Percentiles rank a stretch among this genome's conserved stretches.
These are phyloP conservation scores for Plantago ovata DNA, from an alignment of 257 asterid genomes.

Conservation along the genomic window DNA sequence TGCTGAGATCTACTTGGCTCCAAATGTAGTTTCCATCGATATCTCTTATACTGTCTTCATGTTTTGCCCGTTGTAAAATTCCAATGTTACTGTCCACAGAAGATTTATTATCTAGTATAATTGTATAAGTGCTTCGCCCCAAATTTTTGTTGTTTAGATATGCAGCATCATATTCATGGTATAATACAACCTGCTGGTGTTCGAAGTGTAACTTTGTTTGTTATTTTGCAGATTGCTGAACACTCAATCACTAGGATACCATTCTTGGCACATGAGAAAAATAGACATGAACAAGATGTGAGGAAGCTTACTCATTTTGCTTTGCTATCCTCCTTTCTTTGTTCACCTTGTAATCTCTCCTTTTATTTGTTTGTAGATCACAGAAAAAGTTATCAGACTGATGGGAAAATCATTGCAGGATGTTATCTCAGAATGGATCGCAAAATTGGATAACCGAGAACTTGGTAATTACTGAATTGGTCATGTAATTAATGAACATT, in stretches of 20 bases:
- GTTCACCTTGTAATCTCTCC: neutral
- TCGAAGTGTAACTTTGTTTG: neutral
- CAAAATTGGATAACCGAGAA: constrained; percentile 61
- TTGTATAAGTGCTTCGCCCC: constrained; percentile 6
- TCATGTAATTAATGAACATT: no score
- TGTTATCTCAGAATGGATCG: constrained; percentile 74
- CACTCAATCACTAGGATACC: constrained; percentile 66
- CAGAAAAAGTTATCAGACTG: constrained; percentile 74
- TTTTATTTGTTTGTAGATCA: constrained; percentile 46
- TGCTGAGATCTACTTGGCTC: no score
- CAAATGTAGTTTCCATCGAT: no score
- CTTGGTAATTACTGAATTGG: constrained; percentile 68
- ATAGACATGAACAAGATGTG: constrained; percentile 89
- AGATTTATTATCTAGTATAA: no score
- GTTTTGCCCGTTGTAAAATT: no score
- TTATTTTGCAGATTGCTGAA: constrained; percentile 54
- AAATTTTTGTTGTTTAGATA: neutral
- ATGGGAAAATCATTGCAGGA: constrained; percentile 79
- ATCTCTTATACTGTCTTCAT: no score
- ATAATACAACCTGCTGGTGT: neutral
- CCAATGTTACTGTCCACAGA: no score
- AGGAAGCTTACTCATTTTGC: constrained; percentile 15
- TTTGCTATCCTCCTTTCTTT: neutral
- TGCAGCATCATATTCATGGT: neutral
- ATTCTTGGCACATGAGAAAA: constrained; percentile 79